Base-by-base conservation (phyloP, 2,329 filamentous ascomycete species). In the Nothophaeocryptopus gaeumannii region DNA sequence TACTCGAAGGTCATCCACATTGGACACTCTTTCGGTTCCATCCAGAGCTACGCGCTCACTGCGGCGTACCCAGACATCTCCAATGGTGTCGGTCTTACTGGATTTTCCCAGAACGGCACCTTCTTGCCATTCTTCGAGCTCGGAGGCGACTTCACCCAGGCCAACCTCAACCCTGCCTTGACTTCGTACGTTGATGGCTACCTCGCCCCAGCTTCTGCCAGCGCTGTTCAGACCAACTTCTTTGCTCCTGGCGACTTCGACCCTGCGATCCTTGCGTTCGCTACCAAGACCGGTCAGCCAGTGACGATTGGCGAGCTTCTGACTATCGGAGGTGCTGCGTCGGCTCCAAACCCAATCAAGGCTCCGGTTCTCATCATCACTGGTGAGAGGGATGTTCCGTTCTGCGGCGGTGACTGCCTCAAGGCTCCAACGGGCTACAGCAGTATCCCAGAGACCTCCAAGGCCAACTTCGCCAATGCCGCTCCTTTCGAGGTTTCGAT, bases 1-100 rank as follows among this genome's bases (percentile, higher is more conserved):
- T 74, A 71, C 57, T 45, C 67, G 8, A 72, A 78, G 59, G 68
- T 81, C 16, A 70, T 82, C 8, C 82, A 86, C 62, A 72, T 83
- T 12, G 83, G 83, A 10, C 82, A 86, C 70, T 82, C 78, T 0
- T 86, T 83, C 58, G 83, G 83, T 30, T 82, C 81, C 0, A 67
- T 76, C 5, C 78, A 81, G 58, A 78, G 76, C 2, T 83, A 81
- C 65, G 74, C 69, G 40, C 71, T 86, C 14, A 76, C 78, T 7
- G 73, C 73, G 39, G 63, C 70, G 50, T 70, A 81, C 58, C 80
- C 81, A 1, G 61, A 72, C 46, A 68, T 79, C 49, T 80, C 77
- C 33, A 77, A 85, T 53, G 80, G 76, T 34, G 71, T 85, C 35
- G 67, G 83, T 44, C 72, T 86, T 5, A 84, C 82, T 1, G 83